phyloP scores from a whole-genome alignment of 345 rosid genomes.

The Citrus mangshanensis region DNA sequence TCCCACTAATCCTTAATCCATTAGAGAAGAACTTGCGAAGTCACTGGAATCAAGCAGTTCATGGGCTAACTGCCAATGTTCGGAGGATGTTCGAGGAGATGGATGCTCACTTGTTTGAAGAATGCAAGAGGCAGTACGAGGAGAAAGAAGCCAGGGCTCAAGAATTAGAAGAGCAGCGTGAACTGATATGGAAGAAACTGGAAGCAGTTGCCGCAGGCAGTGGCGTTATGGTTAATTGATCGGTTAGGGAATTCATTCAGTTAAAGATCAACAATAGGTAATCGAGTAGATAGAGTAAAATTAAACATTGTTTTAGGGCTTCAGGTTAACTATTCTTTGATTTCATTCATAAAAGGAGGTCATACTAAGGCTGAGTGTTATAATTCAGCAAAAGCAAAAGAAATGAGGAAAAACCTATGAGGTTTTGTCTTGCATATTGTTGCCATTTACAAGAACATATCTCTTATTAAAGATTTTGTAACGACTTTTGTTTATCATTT shows the following conservation, averaged over 20 bases:
- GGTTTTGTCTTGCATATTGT: neutral
- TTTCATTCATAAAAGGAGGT: neutral
- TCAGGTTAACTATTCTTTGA: constrained; percentile 6
- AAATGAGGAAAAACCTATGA: neutral
- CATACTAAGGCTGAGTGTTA: neutral
- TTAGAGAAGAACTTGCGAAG: constrained; percentile 52
- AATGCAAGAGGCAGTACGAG: constrained; percentile 25
- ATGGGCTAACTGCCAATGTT: constrained; percentile 51
- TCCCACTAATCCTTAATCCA: constrained; percentile 54
- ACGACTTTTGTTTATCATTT: neutral
- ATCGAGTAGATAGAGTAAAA: constrained; percentile 10
- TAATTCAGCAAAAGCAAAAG: neutral
- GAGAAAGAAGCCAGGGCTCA: constrained; percentile 38
- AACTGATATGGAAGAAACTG: constrained; percentile 39
- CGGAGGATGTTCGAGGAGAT: constrained; percentile 45
- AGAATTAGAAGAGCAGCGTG: constrained; percentile 36
- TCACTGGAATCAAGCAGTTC: constrained; percentile 65
- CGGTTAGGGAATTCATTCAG: neutral
- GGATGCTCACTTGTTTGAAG: constrained; percentile 40
- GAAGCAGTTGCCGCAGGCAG: constrained; percentile 34
- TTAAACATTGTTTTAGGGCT: neutral
- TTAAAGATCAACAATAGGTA: neutral
- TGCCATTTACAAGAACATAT: neutral
- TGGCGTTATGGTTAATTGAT: constrained; percentile 6
- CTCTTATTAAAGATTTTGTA: neutral